phyloP scores from a whole-genome alignment of 1,284 basidiomycete genomes.

The Marasmius tenuissimus region DNA sequence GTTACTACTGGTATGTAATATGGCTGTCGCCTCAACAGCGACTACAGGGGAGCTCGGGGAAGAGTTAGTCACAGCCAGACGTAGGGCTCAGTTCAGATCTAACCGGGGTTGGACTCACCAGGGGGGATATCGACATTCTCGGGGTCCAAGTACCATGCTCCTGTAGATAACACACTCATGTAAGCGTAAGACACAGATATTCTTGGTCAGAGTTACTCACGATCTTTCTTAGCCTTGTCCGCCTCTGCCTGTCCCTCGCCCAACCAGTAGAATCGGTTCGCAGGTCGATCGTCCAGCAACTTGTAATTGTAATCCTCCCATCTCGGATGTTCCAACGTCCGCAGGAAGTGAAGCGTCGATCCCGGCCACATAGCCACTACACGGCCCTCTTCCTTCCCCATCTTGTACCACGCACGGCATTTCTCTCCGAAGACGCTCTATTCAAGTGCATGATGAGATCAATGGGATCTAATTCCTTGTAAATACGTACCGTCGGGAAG shows the following conservation, averaged over 20 bases:
- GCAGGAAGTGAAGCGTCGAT: conserved; percentile 52
- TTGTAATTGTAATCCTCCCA: conserved; percentile 70
- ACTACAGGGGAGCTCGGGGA: too few species aligned
- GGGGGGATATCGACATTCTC: conserved; percentile 42
- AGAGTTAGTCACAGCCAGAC: neutral
- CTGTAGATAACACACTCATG: conserved; percentile 24
- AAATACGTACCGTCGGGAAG: conserved; percentile 41
- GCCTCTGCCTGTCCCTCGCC: conserved; percentile 53
- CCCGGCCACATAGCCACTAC: conserved; percentile 65
- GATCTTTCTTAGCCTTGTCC: conserved; percentile 45
- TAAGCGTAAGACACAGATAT: neutral
- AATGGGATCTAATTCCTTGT: neutral
- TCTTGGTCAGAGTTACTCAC: conserved; percentile 33
- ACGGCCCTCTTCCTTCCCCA: conserved; percentile 56
- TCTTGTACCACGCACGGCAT: conserved; percentile 70
- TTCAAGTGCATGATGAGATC: conserved; percentile 2
- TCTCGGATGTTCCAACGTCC: conserved; percentile 50
- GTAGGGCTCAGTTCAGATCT: neutral
- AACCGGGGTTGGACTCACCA: conserved; percentile 22
- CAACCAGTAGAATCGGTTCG: conserved; percentile 58
- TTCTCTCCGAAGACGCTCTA: conserved; percentile 60
- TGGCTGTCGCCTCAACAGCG: too few species aligned
- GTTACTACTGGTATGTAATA: too few species aligned
- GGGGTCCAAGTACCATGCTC: conserved; percentile 48
- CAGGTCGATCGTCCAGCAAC: conserved; percentile 33